Evolutionary conservation across 2,329 filamentous ascomycete species (phyloP).

Genomic region (Pseudogymnoascus sp.): DNA sequence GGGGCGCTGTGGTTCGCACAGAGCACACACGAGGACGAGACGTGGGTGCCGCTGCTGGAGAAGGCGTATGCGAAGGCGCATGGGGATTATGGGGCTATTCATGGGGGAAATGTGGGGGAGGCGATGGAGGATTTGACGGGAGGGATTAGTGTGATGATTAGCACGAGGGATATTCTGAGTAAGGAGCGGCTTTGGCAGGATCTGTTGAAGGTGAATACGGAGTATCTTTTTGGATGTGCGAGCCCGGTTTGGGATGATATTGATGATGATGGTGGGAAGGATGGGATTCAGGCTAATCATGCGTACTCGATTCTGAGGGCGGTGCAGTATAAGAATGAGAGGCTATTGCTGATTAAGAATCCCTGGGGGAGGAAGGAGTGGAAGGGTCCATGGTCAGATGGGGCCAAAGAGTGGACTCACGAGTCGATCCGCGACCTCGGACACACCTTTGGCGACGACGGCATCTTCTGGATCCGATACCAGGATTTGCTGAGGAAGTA

Average conservation of each 20-base stretch:
- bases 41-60: conserved; percentile 71
- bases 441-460: conserved; percentile 54
- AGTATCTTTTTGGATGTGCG: conserved; percentile 65
- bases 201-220: conserved; percentile 68
- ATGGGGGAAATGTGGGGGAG: conserved; percentile 56
- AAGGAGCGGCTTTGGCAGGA: conserved; percentile 77
- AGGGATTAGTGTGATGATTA: conserved; percentile 60
- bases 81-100: conserved; percentile 67
- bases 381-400: conserved; percentile 50
- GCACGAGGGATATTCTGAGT: conserved; percentile 64
- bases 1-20: conserved; percentile 71
- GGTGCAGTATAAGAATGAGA: conserved; percentile 41
- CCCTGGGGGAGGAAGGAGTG: conserved; percentile 53
- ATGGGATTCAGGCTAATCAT: conserved; percentile 47
- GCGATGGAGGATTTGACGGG: conserved; percentile 53
- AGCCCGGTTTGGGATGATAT: conserved; percentile 33
- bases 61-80: conserved; percentile 82
- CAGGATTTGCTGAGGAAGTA: conserved; percentile 54
- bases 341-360: conserved; percentile 44
- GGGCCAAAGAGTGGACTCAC: conserved; percentile 53
- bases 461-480: conserved; percentile 56
- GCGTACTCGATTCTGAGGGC: conserved; percentile 52
- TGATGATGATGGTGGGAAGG: conserved; percentile 33
- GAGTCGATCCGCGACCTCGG: conserved; percentile 48
- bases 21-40: conserved; percentile 68